Conservation (phyloP, 371 early-diverging fungal genomes). For the Blakeslea trispora region DNA sequence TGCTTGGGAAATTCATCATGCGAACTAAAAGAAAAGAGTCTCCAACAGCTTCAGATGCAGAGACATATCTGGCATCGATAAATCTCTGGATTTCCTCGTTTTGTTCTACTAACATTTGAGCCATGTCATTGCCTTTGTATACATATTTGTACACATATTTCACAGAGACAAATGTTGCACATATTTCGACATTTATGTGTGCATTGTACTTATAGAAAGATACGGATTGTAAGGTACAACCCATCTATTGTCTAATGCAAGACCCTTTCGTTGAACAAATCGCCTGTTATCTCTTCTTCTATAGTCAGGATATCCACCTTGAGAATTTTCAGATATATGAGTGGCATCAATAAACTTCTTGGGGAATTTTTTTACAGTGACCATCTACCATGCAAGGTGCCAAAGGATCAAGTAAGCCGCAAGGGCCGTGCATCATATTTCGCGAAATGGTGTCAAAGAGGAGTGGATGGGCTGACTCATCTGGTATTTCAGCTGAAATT, state of each 20-base stretch:
- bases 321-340: neutral
- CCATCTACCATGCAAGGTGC: conserved; percentile 32
- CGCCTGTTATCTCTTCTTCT: neutral
- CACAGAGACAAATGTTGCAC: conserved; percentile 15
- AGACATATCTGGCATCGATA: conserved; percentile 26
- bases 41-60: conserved; percentile 34
- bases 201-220: conserved; percentile 29
- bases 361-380: conserved; percentile 1
- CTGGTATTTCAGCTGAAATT: conserved; percentile 35
- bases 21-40: conserved; percentile 28
- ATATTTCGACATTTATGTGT: conserved; percentile 35
- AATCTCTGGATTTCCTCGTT: conserved; percentile 24
- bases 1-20: conserved; percentile 22
- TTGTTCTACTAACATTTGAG: neutral
- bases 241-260: conserved; percentile 31
- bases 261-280: neutral
- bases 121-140: conserved; percentile 35
- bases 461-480: conserved; percentile 17
- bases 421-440: conserved; percentile 43
- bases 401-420: conserved; percentile 19
- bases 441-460: conserved; percentile 26
- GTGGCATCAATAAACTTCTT: neutral
- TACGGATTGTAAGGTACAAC: conserved; percentile 28
- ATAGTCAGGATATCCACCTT: neutral
- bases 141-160: conserved; percentile 46